Evolutionary conservation across 192 early-diverging fungal species (phyloP).

Genomic region (Umbelopsis isabellina): DNA sequence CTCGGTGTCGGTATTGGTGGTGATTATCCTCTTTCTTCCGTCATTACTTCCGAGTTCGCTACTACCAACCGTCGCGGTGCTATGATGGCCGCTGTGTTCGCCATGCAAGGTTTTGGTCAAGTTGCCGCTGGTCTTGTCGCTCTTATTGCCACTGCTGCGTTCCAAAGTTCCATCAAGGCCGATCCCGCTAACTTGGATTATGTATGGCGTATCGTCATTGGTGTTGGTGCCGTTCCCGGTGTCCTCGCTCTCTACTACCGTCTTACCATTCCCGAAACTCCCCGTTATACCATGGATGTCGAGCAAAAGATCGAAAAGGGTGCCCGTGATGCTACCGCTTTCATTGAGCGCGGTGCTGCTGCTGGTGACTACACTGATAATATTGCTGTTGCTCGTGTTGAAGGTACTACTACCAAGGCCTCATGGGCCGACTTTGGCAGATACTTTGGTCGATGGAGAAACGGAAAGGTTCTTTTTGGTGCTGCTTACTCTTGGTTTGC

Average conservation of each 20-base stretch:
- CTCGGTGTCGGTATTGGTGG: conserved; percentile 95
- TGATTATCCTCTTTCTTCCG: conserved; percentile 94
- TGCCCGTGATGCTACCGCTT: conserved; percentile 47
- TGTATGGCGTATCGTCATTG: conserved; percentile 91
- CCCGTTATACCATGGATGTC: conserved; percentile 79
- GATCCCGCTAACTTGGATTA: conserved; percentile 73
- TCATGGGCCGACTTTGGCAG: conserved; percentile 58
- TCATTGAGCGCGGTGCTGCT: conserved; percentile 45
- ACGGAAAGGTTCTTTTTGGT: conserved; percentile 80
- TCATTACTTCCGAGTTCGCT: conserved; percentile 94
- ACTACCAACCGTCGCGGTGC: conserved; percentile 82
- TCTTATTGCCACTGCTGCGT: conserved; percentile 71
- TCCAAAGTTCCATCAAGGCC: conserved; percentile 66
- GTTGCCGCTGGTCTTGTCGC: conserved; percentile 79
- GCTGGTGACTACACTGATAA: conserved; percentile 51
- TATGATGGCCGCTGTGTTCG: conserved; percentile 90
- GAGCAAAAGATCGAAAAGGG: conserved; percentile 72
- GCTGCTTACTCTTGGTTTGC: conserved; percentile 78
- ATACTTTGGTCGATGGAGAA: conserved; percentile 80
- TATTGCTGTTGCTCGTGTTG: conserved; percentile 32
- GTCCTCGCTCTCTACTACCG: conserved; percentile 89
- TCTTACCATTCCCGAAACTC: conserved; percentile 92
- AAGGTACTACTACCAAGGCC: conserved; percentile 36
- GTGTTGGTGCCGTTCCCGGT: conserved; percentile 83
- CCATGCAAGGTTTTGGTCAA: conserved; percentile 93